Percentiles rank a stretch among this genome's conserved stretches.
Evolutionary conservation across 108 stramenopile species (phyloP).

Genomic region (Cyclotella kingstonii): DNA sequence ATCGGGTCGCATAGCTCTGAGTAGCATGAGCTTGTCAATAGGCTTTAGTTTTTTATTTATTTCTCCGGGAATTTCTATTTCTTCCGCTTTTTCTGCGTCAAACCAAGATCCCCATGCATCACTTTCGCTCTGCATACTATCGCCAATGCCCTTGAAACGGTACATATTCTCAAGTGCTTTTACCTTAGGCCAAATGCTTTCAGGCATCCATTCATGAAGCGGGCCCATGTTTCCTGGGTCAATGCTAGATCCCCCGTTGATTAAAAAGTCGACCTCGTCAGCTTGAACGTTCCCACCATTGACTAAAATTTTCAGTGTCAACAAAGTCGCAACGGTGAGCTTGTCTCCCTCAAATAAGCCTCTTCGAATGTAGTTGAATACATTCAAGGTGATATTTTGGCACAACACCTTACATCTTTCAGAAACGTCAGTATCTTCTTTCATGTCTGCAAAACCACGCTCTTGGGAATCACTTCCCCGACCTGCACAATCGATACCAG

Average conservation of each 20-base stretch:
- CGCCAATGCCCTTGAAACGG: constrained; percentile 64
- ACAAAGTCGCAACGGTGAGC: constrained; percentile 69
- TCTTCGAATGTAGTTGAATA: constrained; percentile 71
- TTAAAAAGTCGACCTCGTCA: constrained; percentile 67
- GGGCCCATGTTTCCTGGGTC: constrained; percentile 84
- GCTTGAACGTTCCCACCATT: constrained; percentile 52
- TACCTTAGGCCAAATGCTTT: constrained; percentile 67
- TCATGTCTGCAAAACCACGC: constrained; percentile 22
- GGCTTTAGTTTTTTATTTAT: constrained; percentile 51
- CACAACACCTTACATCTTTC: constrained; percentile 55
- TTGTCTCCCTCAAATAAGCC: constrained; percentile 81
- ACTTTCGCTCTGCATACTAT: constrained; percentile 72
- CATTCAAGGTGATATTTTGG: constrained; percentile 61
- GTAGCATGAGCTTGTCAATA: constrained; percentile 61
- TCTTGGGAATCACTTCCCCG: neutral
- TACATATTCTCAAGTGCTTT: constrained; percentile 67
- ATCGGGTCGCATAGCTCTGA: constrained; percentile 79
- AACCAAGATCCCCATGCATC: constrained; percentile 83
- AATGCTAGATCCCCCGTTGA: constrained; percentile 40
- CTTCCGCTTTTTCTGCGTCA: constrained; percentile 64
- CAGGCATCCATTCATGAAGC: constrained; percentile 76
- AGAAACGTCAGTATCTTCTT: constrained; percentile 47
- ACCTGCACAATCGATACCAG: no score
- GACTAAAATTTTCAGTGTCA: constrained; percentile 68
- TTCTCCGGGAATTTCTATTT: constrained; percentile 65